phyloP scores from a whole-genome alignment of 2,329 filamentous ascomycete species.

The Phaeoacremonium minimum region DNA sequence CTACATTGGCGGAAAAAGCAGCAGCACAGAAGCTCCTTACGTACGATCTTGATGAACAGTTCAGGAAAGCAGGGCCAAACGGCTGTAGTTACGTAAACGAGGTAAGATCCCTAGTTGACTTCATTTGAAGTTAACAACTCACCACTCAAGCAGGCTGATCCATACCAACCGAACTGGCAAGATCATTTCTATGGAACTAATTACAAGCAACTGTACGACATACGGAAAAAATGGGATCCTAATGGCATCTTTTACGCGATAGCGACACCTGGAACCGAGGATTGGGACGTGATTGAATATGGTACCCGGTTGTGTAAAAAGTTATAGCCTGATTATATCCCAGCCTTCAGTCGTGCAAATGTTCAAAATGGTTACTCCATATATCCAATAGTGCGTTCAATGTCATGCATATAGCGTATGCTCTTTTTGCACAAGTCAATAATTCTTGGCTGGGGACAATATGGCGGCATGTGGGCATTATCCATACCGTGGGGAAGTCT shows the following conservation, averaged over 20 bases:
- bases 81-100: conserved; percentile 42
- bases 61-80: conserved; percentile 29
- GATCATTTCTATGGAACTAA: conserved; percentile 2
- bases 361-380: no score
- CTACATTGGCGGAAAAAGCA: conserved; percentile 35
- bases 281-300: conserved; percentile 23
- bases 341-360: no score
- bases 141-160: conserved; percentile 28
- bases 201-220: conserved; percentile 12
- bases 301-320: conserved; percentile 18
- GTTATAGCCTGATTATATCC: background rate
- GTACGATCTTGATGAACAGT: conserved; percentile 26
- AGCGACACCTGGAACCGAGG: conserved; percentile 18
- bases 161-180: conserved; percentile 15
- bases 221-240: conserved; percentile 23
- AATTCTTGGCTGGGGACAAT: no score
- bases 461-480: no score
- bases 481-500: no score
- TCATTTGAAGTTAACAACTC: no score
- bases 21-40: conserved; percentile 33
- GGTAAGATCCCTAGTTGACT: conserved; percentile 14
- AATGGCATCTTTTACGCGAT: conserved; percentile 20
- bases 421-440: no score
- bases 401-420: no score
- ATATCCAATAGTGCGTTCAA: no score